Base-by-base conservation (phyloP, 2,329 filamentous ascomycete genomes). In the Akanthomyces lecanii region DNA sequence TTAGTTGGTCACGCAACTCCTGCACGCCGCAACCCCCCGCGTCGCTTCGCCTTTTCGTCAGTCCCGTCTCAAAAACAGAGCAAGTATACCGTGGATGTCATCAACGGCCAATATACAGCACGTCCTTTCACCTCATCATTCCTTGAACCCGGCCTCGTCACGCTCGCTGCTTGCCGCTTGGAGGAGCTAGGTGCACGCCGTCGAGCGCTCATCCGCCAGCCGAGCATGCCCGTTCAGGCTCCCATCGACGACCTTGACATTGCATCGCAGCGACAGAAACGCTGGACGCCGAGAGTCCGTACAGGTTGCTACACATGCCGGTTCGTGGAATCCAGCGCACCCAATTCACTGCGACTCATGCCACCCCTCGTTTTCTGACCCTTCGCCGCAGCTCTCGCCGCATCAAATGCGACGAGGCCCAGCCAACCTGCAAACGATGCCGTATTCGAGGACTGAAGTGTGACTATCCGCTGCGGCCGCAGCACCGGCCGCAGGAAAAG, bases 221-320 rank as follows among this genome's bases (percentile, higher is more conserved):
- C 8, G 30, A 56, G 18, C 40, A 56, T 56, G 53, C 23, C 53
- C 8, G 16, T 8, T 12, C 53, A 42, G 25, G 4, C 38, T 21
- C 21, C 40, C 25, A 47, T 33, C 25, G 40, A 45, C 18, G 55
- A 48, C 12, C 16, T 21, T 11, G 23, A 16, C 12, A 16, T 21
- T 11, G 23, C 14, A 45, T 50, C 55, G 30, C 18, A 23, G n/a
- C 55, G 55, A 25, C 42, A 58, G 16, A 58, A 50, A 28, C 55
- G 55, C 21, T 58, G 55, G 55, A 48, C 55, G 44, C 55, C 55
- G 11, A 21, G 45, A 7, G 55, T 58, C 6, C 44, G 55, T 11
- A 58, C 55, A 7, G 55, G 55, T 12, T 58, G 55, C 30, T 45
- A 25, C 18, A 58, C 55, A 25, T 58, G 55, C n/a, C 55, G 55